Conservation (phyloP, 2,329 filamentous ascomycete species). For the Fusarium sp. region DNA sequence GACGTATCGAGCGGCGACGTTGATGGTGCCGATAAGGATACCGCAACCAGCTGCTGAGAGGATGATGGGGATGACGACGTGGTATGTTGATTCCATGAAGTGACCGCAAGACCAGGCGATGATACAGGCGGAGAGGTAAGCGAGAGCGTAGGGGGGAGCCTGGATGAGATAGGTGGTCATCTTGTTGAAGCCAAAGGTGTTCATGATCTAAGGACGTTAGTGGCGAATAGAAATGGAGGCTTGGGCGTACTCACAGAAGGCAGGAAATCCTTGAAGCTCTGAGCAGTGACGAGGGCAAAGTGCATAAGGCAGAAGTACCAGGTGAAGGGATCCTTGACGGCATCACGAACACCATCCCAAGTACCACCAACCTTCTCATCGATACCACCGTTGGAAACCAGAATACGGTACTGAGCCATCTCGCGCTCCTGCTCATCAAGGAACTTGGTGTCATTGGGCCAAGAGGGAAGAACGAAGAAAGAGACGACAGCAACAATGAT, state of each 20-base stretch:
- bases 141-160: slow-evolving; percentile 54
- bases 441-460: slow-evolving; percentile 45
- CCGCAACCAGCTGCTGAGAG: slow-evolving; percentile 51
- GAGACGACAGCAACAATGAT: slow-evolving; percentile 46
- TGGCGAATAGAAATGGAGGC: fast-evolving
- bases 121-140: slow-evolving; percentile 51
- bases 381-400: slow-evolving; percentile 48
- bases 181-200: slow-evolving; percentile 43
- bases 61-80: slow-evolving; percentile 51
- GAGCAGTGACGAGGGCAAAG: slow-evolving; percentile 55
- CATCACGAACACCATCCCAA: slow-evolving; percentile 50
- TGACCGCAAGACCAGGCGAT: slow-evolving; percentile 52
- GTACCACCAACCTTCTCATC: slow-evolving; percentile 51
- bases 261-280: slow-evolving; percentile 54
- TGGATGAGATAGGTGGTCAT: slow-evolving; percentile 52
- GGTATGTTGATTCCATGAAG: slow-evolving; percentile 51
- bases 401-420: slow-evolving; percentile 50
- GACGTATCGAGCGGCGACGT: slow-evolving; percentile 54
- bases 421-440: slow-evolving; percentile 50
- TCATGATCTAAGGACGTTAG: slow-evolving; percentile 39
- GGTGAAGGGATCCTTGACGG: slow-evolving; percentile 50
- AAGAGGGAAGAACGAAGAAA: slow-evolving; percentile 49
- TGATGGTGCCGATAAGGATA: slow-evolving; percentile 53
- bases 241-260: slow-evolving; percentile 44
- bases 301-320: slow-evolving; percentile 52